A percentile compares a stretch with the other conserved stretches of the same genome.
phyloP scores from a whole-genome alignment of 2,329 filamentous ascomycete species.

The Blastomyces parvus region DNA sequence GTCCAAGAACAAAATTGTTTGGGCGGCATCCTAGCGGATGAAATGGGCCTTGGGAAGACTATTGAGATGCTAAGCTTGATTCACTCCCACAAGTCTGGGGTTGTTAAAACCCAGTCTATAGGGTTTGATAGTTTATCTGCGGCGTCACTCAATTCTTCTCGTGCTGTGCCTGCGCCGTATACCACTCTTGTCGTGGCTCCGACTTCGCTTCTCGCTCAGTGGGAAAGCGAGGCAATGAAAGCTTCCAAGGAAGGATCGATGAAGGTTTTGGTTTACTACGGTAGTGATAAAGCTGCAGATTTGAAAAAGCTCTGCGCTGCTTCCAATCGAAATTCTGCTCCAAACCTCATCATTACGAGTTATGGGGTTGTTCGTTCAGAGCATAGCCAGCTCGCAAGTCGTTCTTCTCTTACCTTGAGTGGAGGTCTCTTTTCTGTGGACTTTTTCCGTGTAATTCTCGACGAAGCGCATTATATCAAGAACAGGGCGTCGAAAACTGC shows the following conservation, averaged over 20 bases:
- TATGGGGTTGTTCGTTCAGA: slow-evolving; percentile 90
- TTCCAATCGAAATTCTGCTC: slow-evolving; percentile 63
- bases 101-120: slow-evolving; percentile 7
- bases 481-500: slow-evolving; percentile 84
- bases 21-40: slow-evolving; percentile 83
- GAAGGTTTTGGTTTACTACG: slow-evolving; percentile 85
- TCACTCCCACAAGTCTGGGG: slow-evolving; percentile 65
- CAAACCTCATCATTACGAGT: slow-evolving; percentile 87
- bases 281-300: slow-evolving; percentile 70
- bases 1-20: slow-evolving; percentile 89
- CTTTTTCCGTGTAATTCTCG: slow-evolving; percentile 90
- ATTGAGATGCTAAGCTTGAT: slow-evolving; percentile 96
- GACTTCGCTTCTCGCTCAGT: slow-evolving; percentile 92
- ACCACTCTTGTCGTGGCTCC: slow-evolving; percentile 94
- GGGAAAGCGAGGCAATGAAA: slow-evolving; percentile 90
- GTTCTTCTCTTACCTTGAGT: slow-evolving; percentile 53
- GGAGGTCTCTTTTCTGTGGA: slow-evolving; percentile 80
- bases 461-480: slow-evolving; percentile 93
- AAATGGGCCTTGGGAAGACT: slow-evolving; percentile 97
- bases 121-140: not conserved
- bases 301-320: slow-evolving; percentile 68
- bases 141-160: slow-evolving; percentile 40
- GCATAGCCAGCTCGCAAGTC: slow-evolving; percentile 56
- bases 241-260: slow-evolving; percentile 76
- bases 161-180: slow-evolving; percentile 62